A percentile compares a stretch with the other conserved stretches of the same genome.
phyloP scores from a whole-genome alignment of 1,139 yeast species.

The Protomyces macrosporus region DNA sequence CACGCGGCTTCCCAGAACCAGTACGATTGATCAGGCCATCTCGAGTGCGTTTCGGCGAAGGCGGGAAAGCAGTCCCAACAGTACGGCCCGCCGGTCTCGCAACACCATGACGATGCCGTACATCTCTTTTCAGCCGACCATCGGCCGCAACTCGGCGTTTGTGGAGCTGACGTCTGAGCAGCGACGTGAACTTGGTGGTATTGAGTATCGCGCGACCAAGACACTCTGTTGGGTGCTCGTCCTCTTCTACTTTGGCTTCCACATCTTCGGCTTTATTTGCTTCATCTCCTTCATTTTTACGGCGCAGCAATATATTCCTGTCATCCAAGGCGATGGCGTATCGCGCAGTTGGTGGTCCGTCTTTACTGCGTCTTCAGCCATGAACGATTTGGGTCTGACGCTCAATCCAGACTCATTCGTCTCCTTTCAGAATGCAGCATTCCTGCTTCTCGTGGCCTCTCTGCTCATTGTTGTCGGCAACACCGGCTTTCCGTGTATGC shows the following conservation, averaged over 20 bases:
- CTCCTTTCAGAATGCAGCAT: constrained; percentile 24
- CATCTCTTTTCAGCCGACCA: constrained; percentile 57
- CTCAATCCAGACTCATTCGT: constrained; percentile 27
- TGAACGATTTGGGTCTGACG: constrained; percentile 67
- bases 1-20: constrained; percentile 29
- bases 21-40: constrained; percentile 34
- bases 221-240: constrained; percentile 42
- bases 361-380: constrained; percentile 70
- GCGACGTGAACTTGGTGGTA: constrained; percentile 93
- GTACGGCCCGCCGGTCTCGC: constrained; percentile 7
- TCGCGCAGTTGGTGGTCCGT: constrained; percentile 89
- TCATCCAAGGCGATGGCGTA: constrained; percentile 52
- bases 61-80: constrained; percentile 24
- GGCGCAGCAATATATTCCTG: constrained; percentile 40
- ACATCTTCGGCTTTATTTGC: constrained; percentile 51
- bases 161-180: constrained; percentile 75
- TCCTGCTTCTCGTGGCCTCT: constrained; percentile 25
- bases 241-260: constrained; percentile 22
- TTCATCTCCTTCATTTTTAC: constrained; percentile 60
- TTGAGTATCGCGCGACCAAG: constrained; percentile 85
- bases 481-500: constrained; percentile 29
- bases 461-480: constrained; percentile 29
- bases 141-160: constrained; percentile 96
- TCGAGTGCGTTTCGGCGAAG: constrained; percentile 26
- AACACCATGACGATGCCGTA: constrained; percentile 28